A percentile compares a stretch with the other conserved stretches of the same genome.
phyloP scores from a whole-genome alignment of 768 basidiomycete species.

The Candolleomyces eurysporus region DNA sequence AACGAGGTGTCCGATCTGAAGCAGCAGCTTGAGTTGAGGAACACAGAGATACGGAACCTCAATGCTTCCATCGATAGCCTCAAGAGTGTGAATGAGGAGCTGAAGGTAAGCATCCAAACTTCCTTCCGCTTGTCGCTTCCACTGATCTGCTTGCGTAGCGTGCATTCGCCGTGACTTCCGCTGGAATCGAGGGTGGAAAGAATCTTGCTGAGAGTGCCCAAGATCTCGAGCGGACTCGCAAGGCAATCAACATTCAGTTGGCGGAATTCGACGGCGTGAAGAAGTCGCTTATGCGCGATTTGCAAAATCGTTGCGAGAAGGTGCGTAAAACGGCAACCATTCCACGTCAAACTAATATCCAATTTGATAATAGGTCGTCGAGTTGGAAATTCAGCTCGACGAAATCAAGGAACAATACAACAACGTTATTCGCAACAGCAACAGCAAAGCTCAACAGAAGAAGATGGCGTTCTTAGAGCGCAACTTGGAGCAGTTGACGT shows the following conservation, averaged over 20 bases:
- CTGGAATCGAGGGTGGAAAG: constrained; percentile 96
- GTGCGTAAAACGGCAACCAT: constrained; percentile 34
- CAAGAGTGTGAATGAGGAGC: constrained; percentile 95
- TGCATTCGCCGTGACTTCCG: constrained; percentile 94
- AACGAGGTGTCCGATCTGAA: constrained; percentile 84
- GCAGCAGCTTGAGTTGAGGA: constrained; percentile 84
- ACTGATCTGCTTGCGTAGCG: constrained; percentile 51
- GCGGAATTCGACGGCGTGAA: constrained; percentile 99
- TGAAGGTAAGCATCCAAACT: constrained; percentile 65
- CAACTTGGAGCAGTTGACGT: constrained; percentile 90
- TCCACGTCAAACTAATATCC: neutral
- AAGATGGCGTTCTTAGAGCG: constrained; percentile 99
- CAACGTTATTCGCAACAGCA: constrained; percentile 96
- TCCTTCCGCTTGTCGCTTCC: neutral
- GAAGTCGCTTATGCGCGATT: constrained; percentile 97
- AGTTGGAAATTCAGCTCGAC: constrained; percentile 97
- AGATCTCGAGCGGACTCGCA: constrained; percentile 94
- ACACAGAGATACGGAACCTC: constrained; percentile 79
- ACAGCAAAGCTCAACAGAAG: constrained; percentile 97
- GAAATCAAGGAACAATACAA: constrained; percentile 99
- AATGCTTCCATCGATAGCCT: constrained; percentile 88
- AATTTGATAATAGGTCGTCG: constrained; percentile 72
- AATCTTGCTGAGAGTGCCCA: constrained; percentile 95
- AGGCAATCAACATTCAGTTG: constrained; percentile 96
- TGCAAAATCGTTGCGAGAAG: constrained; percentile 99